Base-by-base conservation (phyloP, 1,284 basidiomycete genomes). In the Retiboletus flavoniger region DNA sequence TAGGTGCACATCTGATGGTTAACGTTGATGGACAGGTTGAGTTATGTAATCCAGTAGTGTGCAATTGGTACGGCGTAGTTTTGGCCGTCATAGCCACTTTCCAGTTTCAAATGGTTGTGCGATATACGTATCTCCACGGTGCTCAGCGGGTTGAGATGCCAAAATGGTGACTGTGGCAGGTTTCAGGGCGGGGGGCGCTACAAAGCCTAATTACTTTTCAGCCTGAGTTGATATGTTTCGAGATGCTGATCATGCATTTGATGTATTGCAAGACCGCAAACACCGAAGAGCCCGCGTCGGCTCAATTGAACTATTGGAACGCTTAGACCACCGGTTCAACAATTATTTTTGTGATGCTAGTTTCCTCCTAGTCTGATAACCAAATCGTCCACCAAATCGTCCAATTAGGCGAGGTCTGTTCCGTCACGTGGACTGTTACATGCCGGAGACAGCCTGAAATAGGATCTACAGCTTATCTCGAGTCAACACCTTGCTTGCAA, bases 1-100 rank as follows among this genome's bases (percentile, higher is more conserved):
- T 5, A 61, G 45, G 54, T 49, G 57, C 43, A 47, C 31, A 14
- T 47, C 39, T 54, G 63, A 65, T 68, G 34, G 34, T 16, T 35
- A 10, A 40, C 48, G 34, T 19, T 56, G 56, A 56, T 61, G 36
- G 9, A 26, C 16, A 17, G 26, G 35, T 54, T 24, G 26, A 19
- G 14, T n/a, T 31, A 13, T 11, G 40, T 35, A 46, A 50, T 32
- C 49, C 17, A 46, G 47, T 47, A 14, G 49, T 49, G 47, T 17
- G 13, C n/a, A 34, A 32, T 24, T 58, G 11, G 34, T 35, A 35
- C 24, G 24, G 24, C 24, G 24, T 24, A 24, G 24, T 24, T 7
- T 28, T 26, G 11, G 38, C n/a, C 4, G 2, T 39, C 38, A 39
- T 21, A 17, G n/a, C 2, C 16, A 4, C 9, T 41, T 16, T 16